These are phyloP conservation scores for Sarocladiaceae sp. DNA, from an alignment of 2,329 filamentous ascomycete species.

Conservation along the genomic window DNA sequence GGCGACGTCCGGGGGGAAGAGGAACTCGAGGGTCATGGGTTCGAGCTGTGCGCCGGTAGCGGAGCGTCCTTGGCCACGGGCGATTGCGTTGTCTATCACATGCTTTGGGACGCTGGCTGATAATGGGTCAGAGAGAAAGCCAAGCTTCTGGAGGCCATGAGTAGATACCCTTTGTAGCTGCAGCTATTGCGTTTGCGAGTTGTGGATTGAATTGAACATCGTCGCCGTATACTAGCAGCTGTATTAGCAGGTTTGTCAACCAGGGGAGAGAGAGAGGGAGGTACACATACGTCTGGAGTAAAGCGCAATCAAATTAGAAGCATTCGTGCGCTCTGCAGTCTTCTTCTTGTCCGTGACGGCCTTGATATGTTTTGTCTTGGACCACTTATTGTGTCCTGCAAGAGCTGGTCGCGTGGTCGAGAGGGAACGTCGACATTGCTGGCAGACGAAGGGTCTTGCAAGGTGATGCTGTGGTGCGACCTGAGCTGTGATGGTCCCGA, in stretches of 20 bases:
- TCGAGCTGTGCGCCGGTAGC: slow-evolving; percentile 71
- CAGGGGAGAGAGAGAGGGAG: background rate
- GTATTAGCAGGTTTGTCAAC: background rate
- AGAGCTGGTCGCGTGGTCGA: slow-evolving; percentile 34
- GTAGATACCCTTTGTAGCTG: slow-evolving; percentile 66
- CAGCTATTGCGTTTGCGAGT: slow-evolving; percentile 64
- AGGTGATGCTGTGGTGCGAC: background rate
- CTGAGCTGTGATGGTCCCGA: background rate
- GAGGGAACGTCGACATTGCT: slow-evolving; percentile 43
- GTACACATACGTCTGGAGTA: slow-evolving; percentile 61
- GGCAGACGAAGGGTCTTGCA: slow-evolving; percentile 27
- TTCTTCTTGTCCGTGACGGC: slow-evolving; percentile 77
- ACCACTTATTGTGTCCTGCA: slow-evolving; percentile 88
- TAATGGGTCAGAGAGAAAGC: slow-evolving; percentile 6
- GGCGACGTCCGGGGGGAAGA: slow-evolving; percentile 70
- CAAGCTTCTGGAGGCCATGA: background rate
- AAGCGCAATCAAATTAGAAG: slow-evolving; percentile 67
- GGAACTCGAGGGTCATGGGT: slow-evolving; percentile 68
- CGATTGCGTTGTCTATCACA: slow-evolving; percentile 77
- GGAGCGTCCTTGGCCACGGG: slow-evolving; percentile 80
- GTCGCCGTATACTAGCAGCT: slow-evolving; percentile 74
- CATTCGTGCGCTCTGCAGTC: slow-evolving; percentile 59
- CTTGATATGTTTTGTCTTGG: slow-evolving; percentile 94
- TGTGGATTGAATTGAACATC: slow-evolving; percentile 69
- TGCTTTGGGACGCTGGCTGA: slow-evolving; percentile 73